Evolutionary conservation across 2,329 filamentous ascomycete genomes (phyloP).

Genomic region (Claviceps africana): DNA sequence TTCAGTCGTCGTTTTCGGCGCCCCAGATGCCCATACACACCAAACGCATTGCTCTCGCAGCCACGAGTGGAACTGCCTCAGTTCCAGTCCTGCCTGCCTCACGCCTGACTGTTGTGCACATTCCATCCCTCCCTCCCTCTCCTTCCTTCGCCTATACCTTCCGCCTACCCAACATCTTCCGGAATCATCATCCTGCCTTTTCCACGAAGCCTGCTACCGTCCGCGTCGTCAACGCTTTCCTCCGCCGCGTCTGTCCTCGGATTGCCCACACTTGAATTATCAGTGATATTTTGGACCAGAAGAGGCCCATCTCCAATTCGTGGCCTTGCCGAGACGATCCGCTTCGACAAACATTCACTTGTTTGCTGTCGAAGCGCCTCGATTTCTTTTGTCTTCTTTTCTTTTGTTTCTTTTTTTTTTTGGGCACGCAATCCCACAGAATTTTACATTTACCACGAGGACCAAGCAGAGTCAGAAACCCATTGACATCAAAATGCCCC

Average conservation of each 20-base stretch:
- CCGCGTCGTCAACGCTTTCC: not conserved
- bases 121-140: not conserved
- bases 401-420: constrained; percentile 3
- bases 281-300: not conserved
- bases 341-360: constrained; percentile 12
- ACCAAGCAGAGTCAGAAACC: constrained; percentile 9
- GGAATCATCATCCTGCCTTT: not conserved
- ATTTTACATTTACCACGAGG: constrained; percentile 6
- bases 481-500: not conserved
- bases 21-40: not conserved
- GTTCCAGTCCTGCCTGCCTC: not conserved
- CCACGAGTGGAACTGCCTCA: not conserved
- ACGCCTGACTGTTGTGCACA: not conserved
- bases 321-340: constrained; percentile 1
- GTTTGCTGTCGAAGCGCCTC: constrained; percentile 3
- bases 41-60: not conserved
- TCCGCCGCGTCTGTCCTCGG: not conserved
- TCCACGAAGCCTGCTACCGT: not conserved
- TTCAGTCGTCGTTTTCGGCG: not conserved
- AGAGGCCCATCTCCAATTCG: constrained; percentile 1
- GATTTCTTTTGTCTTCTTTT: not conserved
- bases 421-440: constrained; percentile 12
- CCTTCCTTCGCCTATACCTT: not conserved
- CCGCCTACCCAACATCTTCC: not conserved
- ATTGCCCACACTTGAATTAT: constrained; percentile 4